Evolutionary conservation across 1,284 basidiomycete species (phyloP), one percentile per base, ranked within the genome.

Genomic region (Cutaneotrichosporon sp.): DNA sequence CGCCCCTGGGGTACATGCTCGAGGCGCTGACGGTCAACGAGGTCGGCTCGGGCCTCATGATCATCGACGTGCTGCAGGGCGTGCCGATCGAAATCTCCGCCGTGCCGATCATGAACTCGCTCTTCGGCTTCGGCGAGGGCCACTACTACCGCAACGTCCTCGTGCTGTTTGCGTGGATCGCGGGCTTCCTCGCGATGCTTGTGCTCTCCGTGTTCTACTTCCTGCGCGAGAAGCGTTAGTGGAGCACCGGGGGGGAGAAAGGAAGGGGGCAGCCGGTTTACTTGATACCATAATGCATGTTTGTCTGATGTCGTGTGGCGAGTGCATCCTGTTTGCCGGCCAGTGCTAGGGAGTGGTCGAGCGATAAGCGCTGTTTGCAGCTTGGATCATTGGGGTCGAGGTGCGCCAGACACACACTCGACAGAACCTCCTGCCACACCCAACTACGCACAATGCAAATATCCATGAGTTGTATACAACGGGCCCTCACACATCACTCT

Each of bases 1-100:
- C 73, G 3, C 72, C 73, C 0, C 60, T 80, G 11, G 70, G 70
- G 38, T 93, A 88, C 74, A 83, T 84, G 11, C 82, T 93, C 20
- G 91, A 95, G 77, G 92, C 91, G 11, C 81, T 95, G 10, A 83
- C 88, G 4, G 89, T 95, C 34, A 95, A 95, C 74, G 93, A 95
- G 75, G 90, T 95, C 20, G 87, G 87, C 38, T 87, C 88, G 1
- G 92, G 92, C 3, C 81, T 95, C 36, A 85, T 88, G 85, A 95
- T 95, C 58, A 60, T 71, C 54, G 92, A 95, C 79, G 83, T 80
- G 4, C 78, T 95, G 29, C 83, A 87, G 64, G 93, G 93, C 33
- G 91, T 95, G 11, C 87, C 89, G 1, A 85, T 97, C 27, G 79
- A 86, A 56, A 83, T 94, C 52, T 89, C 87, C 2, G 92, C 92